Percentiles rank a stretch among this genome's conserved stretches.
Evolutionary conservation across 1,284 basidiomycete genomes (phyloP).

Genomic region (Melanopsichium pennsylvanicum): DNA sequence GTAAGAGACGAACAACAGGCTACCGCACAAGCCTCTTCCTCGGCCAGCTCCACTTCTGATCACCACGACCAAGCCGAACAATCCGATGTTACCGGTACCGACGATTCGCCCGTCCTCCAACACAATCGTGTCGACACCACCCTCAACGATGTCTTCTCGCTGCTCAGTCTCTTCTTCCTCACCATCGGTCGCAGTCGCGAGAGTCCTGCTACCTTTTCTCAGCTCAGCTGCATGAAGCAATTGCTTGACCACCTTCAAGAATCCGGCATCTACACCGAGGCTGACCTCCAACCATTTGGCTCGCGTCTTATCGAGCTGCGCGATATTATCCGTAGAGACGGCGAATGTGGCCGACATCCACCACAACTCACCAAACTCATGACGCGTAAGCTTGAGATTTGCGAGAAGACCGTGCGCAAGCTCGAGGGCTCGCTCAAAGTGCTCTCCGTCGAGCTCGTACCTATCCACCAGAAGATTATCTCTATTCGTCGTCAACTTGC

Average conservation of each 20-base stretch:
- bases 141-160: slow-evolving; percentile 63
- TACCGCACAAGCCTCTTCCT: slow-evolving; percentile 26
- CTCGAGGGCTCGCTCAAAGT: slow-evolving; percentile 63
- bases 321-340: slow-evolving; percentile 61
- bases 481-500: slow-evolving; percentile 87
- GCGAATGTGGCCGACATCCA: slow-evolving; percentile 79
- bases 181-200: slow-evolving; percentile 64
- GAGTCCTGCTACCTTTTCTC: slow-evolving; percentile 62
- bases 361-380: slow-evolving; percentile 88
- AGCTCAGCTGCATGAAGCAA: slow-evolving; percentile 65
- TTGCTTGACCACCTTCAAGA: slow-evolving; percentile 64
- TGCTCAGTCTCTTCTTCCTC: slow-evolving; percentile 65
- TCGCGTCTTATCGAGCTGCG: slow-evolving; percentile 58
- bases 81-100: slow-evolving; percentile 14
- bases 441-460: slow-evolving; percentile 65
- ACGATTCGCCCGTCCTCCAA: slow-evolving; percentile 43
- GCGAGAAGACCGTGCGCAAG: slow-evolving; percentile 68
- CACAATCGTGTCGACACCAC: slow-evolving; percentile 65
- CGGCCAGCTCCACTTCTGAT: slow-evolving; percentile 39
- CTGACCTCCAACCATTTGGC: slow-evolving; percentile 61
- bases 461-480: slow-evolving; percentile 76
- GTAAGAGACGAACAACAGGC: slow-evolving; percentile 74
- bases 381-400: slow-evolving; percentile 87
- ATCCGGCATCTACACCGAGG: slow-evolving; percentile 64
- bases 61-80: slow-evolving; percentile 28